Conservation (phyloP, 257 asterid genomes). For the Plantago major region DNA sequence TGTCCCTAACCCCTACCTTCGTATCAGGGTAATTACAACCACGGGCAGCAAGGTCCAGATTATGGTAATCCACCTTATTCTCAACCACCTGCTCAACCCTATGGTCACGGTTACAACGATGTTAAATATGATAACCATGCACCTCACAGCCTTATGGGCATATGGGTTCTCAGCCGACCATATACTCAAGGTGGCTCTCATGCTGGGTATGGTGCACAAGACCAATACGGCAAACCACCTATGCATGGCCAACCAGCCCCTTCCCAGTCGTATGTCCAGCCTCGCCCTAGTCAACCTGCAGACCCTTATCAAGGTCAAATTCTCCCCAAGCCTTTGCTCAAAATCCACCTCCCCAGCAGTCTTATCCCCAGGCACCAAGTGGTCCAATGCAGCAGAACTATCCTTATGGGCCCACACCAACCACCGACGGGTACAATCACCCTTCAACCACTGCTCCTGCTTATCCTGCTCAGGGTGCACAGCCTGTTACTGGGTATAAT, state of each 20-base stretch:
- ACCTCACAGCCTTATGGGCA: constrained; percentile 61
- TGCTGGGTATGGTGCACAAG: constrained; percentile 60
- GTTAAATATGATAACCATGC: constrained; percentile 58
- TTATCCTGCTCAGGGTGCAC: constrained; percentile 61
- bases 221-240: constrained; percentile 74
- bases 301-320: constrained; percentile 64
- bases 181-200: constrained; percentile 62
- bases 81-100: constrained; percentile 60
- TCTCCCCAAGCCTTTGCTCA: constrained; percentile 54
- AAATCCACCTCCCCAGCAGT: constrained; percentile 60
- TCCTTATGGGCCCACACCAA: constrained; percentile 52
- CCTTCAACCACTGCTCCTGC: constrained; percentile 45
- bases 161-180: constrained; percentile 67
- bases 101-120: constrained; percentile 74
- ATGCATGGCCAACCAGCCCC: constrained; percentile 57
- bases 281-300: constrained; percentile 65
- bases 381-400: constrained; percentile 62
- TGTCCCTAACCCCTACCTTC: neutral
- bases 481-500: constrained; percentile 64
- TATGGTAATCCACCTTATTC: constrained; percentile 63
- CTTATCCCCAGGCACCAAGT: constrained; percentile 58
- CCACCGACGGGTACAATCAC: constrained; percentile 63
- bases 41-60: constrained; percentile 76
- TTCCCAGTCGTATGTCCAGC: constrained; percentile 75
- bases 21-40: constrained; percentile 66